Evolutionary conservation across 169 alveolate species (phyloP), one percentile per base, ranked within the genome.

Genomic region (Cryptosporidium tyzzeri): DNA sequence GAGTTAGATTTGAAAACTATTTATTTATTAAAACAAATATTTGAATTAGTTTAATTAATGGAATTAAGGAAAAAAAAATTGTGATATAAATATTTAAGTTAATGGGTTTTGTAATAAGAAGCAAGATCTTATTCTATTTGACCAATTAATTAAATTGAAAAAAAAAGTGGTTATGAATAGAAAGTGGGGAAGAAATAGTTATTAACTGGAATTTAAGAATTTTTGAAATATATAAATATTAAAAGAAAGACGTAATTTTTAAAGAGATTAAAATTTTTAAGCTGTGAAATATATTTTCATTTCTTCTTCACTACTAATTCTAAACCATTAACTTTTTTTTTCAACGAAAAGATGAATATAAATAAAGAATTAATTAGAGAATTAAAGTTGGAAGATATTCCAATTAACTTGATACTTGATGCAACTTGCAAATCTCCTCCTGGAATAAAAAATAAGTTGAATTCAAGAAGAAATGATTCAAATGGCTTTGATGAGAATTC

Each of bases 361-460:
- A 59, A 73, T 8, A 58, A 55, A 18, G 86, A 73, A 18, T 35
- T 73, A 10, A 26, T 73, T 18, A 62, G 35, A 10, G 86, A 73
- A 26, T 44, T 73, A 23, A 55, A 55, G 58, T 41, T 59, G n/a
- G 55, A 35, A 0, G 53, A 73, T 18, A 73, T 73, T 26, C 89
- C 89, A 9, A 16, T 80, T 3, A 37, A 21, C 29, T 23, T 65
- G 16, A 44, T 80, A 41, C 53, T 80, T 59, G 39, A 35, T 21
- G 89, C 89, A 44, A 80, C 89, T 41, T 59, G 67, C n/a, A 59
- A 67, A 16, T 59, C 89, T 12, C 89, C 89, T 37, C 89, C 89
- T 44, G 89, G 89, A 1, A 80, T 80, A 80, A 62, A 62, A 12
- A 37, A 61, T 23, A 55, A 7, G 18, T 23, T 10, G 7, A 37